Percentiles rank a stretch among this genome's conserved stretches.
Conservation (phyloP, 345 rosid genomes). For the Excoecaria cochinchinensis region DNA sequence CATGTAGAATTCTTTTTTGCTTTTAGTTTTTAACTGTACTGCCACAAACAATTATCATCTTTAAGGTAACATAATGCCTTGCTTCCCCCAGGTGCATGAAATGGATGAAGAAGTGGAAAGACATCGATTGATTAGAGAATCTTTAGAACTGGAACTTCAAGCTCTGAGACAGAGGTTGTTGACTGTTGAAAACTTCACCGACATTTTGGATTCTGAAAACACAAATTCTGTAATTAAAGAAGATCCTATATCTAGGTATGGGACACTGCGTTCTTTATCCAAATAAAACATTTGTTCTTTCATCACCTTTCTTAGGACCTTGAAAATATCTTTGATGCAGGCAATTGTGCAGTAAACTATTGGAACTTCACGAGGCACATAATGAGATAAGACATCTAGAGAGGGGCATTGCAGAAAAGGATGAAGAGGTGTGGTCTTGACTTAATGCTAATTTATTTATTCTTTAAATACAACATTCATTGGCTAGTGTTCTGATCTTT, state of each 20-base stretch:
- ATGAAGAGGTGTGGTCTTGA: slow-evolving; percentile 57
- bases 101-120: slow-evolving; percentile 83
- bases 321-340: slow-evolving; percentile 29
- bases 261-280: slow-evolving; percentile 16
- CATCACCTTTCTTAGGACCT: slow-evolving; percentile 13
- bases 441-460: slow-evolving; percentile 4
- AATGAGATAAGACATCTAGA: slow-evolving; percentile 46
- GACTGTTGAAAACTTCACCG: slow-evolving; percentile 58
- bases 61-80: slow-evolving; percentile 19
- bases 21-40: slow-evolving; percentile 15
- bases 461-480: neutral
- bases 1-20: neutral
- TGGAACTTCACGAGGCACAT: slow-evolving; percentile 55
- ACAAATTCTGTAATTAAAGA: slow-evolving; percentile 33
- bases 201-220: slow-evolving; percentile 35
- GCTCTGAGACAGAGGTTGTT: slow-evolving; percentile 61
- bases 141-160: slow-evolving; percentile 73
- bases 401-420: slow-evolving; percentile 56
- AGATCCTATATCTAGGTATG: slow-evolving; percentile 52
- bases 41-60: neutral
- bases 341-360: slow-evolving; percentile 35
- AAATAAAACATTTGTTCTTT: slow-evolving; percentile 15
- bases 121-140: slow-evolving; percentile 62
- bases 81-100: slow-evolving; percentile 60
- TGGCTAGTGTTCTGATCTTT: slow-evolving; percentile 6